These are phyloP conservation scores for Pseudocercospora eumusae DNA, from an alignment of 2,329 filamentous ascomycete species.

Conservation along the genomic window DNA sequence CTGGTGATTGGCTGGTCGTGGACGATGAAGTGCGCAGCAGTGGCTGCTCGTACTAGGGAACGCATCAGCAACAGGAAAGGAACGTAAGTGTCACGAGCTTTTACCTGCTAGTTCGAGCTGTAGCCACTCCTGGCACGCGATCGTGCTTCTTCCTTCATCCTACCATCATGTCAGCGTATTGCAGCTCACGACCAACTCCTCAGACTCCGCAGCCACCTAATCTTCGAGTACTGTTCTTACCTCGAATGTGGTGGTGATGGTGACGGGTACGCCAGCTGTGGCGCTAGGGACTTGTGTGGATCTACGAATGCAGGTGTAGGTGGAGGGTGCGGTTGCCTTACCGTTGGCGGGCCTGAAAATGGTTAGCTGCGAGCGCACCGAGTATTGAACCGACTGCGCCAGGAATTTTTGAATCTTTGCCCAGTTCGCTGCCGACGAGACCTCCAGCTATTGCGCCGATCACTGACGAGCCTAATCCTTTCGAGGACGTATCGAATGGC, in stretches of 20 bases:
- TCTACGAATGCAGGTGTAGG: slow-evolving; percentile 10
- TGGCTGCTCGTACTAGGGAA: neutral
- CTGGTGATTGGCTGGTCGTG: neutral
- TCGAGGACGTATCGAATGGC: slow-evolving; percentile 33
- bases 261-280: slow-evolving; percentile 8
- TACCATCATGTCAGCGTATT: slow-evolving; percentile 16
- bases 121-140: slow-evolving; percentile 23
- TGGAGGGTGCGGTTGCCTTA: slow-evolving; percentile 24
- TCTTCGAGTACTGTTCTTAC: slow-evolving; percentile 27
- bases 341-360: slow-evolving; percentile 37
- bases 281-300: slow-evolving; percentile 9
- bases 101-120: slow-evolving; percentile 28
- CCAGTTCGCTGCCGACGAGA: slow-evolving; percentile 34
- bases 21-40: neutral
- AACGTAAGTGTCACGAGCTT: neutral
- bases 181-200: neutral
- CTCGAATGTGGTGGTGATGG: slow-evolving; percentile 26
- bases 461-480: slow-evolving; percentile 33
- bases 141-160: slow-evolving; percentile 24
- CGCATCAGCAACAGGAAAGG: neutral
- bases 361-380: slow-evolving; percentile 37
- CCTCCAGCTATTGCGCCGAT: slow-evolving; percentile 38
- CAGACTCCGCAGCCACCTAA: slow-evolving; percentile 7
- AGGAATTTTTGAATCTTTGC: slow-evolving; percentile 29
- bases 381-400: slow-evolving; percentile 33